A percentile compares a stretch with the other conserved stretches of the same genome.
Conservation (phyloP, 495 filamentous ascomycete genomes). For the Aspergillus baeticus region DNA sequence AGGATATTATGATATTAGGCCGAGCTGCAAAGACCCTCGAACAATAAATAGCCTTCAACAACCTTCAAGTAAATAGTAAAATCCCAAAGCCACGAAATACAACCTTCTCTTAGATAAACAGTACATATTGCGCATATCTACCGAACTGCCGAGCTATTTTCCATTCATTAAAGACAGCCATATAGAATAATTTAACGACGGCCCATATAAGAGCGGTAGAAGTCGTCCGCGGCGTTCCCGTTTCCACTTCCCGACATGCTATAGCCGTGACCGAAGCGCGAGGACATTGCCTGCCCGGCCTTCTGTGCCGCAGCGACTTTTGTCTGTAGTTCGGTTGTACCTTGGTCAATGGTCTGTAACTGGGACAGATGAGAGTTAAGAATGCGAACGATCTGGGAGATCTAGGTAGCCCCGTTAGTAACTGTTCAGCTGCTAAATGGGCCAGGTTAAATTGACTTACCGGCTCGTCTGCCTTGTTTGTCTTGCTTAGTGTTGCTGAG, state of each 20-base stretch:
- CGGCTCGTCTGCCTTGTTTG: constrained; percentile 84
- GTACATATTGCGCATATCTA: not conserved
- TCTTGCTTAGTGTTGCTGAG: constrained; percentile 79
- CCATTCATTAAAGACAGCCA: not conserved
- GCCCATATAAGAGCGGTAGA: constrained; percentile 76
- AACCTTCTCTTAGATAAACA: not conserved
- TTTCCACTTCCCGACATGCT: constrained; percentile 54
- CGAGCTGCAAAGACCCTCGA: constrained; percentile 3
- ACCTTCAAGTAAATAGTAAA: constrained; percentile 5
- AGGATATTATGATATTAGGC: constrained; percentile 8
- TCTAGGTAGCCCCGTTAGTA: constrained; percentile 44
- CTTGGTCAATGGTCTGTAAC: constrained; percentile 87
- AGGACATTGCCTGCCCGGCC: constrained; percentile 63
- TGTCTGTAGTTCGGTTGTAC: constrained; percentile 71
- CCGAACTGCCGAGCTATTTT: not conserved
- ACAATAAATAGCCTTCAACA: constrained; percentile 1
- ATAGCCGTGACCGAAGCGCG: constrained; percentile 59
- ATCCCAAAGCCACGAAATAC: constrained; percentile 4
- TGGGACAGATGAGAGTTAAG: constrained; percentile 88
- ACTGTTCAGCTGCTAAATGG: not conserved
- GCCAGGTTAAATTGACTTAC: constrained; percentile 54
- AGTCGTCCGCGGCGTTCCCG: constrained; percentile 70
- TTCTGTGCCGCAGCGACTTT: constrained; percentile 81
- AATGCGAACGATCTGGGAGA: constrained; percentile 90
- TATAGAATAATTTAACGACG: constrained; percentile 42